Conservation (phyloP, 305 asterid species). For the Rubia peregrina region DNA sequence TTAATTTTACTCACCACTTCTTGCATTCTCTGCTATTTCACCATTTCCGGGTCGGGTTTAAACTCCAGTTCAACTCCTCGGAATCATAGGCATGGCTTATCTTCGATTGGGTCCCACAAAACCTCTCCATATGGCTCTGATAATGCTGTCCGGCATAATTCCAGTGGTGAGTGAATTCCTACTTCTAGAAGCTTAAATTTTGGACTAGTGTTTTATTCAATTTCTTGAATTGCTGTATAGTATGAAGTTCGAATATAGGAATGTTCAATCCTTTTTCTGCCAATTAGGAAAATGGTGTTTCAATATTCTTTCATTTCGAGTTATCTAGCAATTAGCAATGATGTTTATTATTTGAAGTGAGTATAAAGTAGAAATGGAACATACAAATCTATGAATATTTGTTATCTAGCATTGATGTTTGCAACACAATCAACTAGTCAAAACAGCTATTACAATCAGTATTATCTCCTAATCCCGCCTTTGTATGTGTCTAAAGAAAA, state of each 20-base stretch:
- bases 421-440: neutral
- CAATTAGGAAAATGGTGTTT: neutral
- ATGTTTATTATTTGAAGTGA: neutral
- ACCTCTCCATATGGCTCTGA: constrained; percentile 1
- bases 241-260: neutral
- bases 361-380: neutral
- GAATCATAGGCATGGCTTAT: constrained; percentile 5
- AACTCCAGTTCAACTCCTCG: constrained; percentile 19
- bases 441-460: neutral
- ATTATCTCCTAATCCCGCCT: neutral
- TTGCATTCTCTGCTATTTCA: constrained; percentile 27
- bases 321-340: neutral
- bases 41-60: neutral
- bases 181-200: neutral
- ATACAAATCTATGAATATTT: neutral
- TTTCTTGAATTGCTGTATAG: neutral
- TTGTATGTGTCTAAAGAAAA: neutral
- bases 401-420: neutral
- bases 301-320: neutral
- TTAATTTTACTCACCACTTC: constrained; percentile 64
- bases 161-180: constrained; percentile 11
- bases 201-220: neutral
- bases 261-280: neutral
- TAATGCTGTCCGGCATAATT: neutral
- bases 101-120: constrained; percentile 4